Conservation (phyloP, 1,284 basidiomycete species). For the Cryptococcus sp. region DNA sequence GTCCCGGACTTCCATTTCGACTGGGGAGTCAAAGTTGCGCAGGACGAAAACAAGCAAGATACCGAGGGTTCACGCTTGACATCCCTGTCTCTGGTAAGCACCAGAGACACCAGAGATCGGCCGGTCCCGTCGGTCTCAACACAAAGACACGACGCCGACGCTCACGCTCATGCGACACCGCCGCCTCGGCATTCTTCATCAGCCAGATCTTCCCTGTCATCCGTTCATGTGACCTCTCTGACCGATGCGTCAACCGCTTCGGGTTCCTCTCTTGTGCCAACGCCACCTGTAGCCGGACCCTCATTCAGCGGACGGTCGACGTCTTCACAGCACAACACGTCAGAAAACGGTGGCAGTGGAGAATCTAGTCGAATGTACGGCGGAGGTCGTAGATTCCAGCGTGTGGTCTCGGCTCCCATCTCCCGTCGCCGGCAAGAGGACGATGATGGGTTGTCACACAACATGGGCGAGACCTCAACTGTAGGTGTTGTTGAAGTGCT, state of each 20-base stretch:
- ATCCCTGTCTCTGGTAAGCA: not conserved
- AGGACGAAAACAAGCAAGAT: slow-evolving; percentile 10
- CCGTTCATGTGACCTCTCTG: slow-evolving; percentile 26
- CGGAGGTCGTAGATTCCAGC: slow-evolving; percentile 23
- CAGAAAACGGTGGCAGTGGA: slow-evolving; percentile 5
- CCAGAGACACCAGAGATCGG: not conserved
- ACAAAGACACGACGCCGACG: not conserved
- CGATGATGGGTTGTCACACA: slow-evolving; percentile 7
- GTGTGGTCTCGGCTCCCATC: slow-evolving; percentile 42
- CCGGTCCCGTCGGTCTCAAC: not conserved
- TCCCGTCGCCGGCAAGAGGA: slow-evolving; percentile 9
- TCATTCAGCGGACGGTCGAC: slow-evolving; percentile 5
- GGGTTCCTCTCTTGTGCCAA: slow-evolving; percentile 27
- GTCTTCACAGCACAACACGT: slow-evolving; percentile 9
- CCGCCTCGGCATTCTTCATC: slow-evolving; percentile 18
- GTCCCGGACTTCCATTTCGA: slow-evolving; percentile 46
- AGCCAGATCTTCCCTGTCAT: slow-evolving; percentile 35
- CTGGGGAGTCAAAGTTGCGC: slow-evolving; percentile 28
- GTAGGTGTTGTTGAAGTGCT: slow-evolving; percentile 12
- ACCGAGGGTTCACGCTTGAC: not conserved
- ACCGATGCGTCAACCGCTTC: slow-evolving; percentile 36
- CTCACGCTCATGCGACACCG: slow-evolving; percentile 4
- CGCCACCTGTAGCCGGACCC: slow-evolving; percentile 24
- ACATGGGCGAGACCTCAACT: slow-evolving; percentile 10
- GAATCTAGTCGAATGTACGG: slow-evolving; percentile 20